A percentile compares a stretch with the other conserved stretches of the same genome.
phyloP scores from a whole-genome alignment of 805 yeast species.

The Lipomyces orientalis region DNA sequence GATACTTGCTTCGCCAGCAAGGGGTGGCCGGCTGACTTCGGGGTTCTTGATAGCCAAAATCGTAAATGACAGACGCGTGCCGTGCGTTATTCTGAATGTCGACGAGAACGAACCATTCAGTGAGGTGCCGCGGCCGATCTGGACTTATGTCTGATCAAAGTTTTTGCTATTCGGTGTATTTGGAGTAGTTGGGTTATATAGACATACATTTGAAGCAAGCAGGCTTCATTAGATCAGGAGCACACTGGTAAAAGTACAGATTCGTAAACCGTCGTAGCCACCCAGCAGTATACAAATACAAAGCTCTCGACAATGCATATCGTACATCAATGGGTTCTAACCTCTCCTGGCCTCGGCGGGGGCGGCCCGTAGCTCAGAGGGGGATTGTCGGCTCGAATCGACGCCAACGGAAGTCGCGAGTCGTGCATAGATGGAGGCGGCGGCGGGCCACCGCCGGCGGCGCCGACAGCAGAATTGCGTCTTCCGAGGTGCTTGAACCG shows the following conservation, averaged over 20 bases:
- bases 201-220: background rate
- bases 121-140: slow-evolving; percentile 27
- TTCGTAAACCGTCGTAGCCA: background rate
- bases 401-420: background rate
- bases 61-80: slow-evolving; percentile 16
- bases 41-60: slow-evolving; percentile 17
- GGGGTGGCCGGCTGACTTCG: background rate
- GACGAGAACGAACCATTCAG: background rate
- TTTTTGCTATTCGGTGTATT: background rate
- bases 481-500: slow-evolving; percentile 31
- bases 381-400: background rate
- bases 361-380: background rate
- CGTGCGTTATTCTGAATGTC: slow-evolving; percentile 23
- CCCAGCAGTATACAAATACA: background rate
- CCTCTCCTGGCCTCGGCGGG: background rate
- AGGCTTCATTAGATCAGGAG: background rate
- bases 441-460: background rate
- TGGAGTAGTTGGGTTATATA: background rate
- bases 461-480: background rate
- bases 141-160: slow-evolving; percentile 26
- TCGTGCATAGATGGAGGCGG: slow-evolving; percentile 8
- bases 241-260: background rate
- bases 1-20: background rate
- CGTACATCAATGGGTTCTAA: background rate
- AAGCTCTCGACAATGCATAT: background rate